Conservation (phyloP, 169 alveolate species). For the Cryptosporidium baileyi region DNA sequence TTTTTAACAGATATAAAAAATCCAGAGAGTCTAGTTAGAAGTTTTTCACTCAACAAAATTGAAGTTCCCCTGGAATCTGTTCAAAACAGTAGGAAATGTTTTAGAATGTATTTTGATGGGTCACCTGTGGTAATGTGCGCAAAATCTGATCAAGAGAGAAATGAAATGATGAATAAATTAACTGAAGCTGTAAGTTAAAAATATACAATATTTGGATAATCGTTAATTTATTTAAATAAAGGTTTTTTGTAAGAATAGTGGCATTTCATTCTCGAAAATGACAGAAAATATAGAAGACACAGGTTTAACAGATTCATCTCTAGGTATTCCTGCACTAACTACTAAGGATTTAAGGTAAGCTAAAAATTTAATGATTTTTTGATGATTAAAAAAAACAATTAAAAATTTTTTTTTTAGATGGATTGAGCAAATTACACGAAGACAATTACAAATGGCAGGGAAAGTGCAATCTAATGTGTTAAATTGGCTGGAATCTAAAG, state of each 20-base stretch:
- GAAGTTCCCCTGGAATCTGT: conserved; percentile 64
- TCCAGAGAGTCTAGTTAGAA: conserved; percentile 37
- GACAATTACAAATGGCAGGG: conserved; percentile 49
- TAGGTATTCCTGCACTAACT: conserved; percentile 59
- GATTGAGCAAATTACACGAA: conserved; percentile 64
- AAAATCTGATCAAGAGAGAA: conserved; percentile 47
- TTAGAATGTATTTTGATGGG: conserved; percentile 62
- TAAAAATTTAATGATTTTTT: not conserved
- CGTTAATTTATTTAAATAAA: not conserved
- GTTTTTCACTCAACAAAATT: conserved; percentile 31
- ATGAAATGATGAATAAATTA: conserved; percentile 65
- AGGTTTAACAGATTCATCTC: conserved; percentile 44
- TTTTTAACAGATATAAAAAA: conserved; percentile 54
- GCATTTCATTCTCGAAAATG: conserved; percentile 33
- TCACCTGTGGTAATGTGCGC: conserved; percentile 64
- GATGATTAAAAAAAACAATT: not conserved
- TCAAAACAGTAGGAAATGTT: conserved; percentile 68
- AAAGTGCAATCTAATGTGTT: conserved; percentile 62
- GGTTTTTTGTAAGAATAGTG: conserved; percentile 65
- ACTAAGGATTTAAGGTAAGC: conserved; percentile 68
- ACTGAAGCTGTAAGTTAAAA: conserved; percentile 70
- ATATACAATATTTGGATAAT: not conserved
- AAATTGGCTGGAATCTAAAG: conserved; percentile 52
- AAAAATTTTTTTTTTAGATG: conserved; percentile 13
- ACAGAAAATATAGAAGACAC: conserved; percentile 16